Percentiles rank a stretch among this genome's conserved stretches.
Evolutionary conservation across 2,329 filamentous ascomycete genomes (phyloP).

Genomic region (Aspergillus flavus): DNA sequence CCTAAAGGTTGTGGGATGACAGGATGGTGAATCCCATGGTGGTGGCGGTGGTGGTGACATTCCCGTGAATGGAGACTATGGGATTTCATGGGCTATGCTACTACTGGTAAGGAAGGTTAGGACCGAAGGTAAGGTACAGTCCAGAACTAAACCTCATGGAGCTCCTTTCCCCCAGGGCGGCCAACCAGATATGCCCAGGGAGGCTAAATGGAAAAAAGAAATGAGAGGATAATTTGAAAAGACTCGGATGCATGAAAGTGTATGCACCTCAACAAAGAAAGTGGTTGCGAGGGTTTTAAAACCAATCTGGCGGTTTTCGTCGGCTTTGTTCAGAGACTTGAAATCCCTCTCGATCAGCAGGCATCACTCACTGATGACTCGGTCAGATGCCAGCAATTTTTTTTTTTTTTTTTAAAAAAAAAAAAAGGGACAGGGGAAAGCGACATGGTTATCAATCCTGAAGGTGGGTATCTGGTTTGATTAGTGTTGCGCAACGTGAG

Average conservation of each 20-base stretch:
- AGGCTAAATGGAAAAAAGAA: not conserved
- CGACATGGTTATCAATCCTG: constrained; percentile 1
- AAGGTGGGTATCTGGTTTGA: not conserved
- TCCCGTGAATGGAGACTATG: not conserved
- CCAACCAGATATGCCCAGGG: not conserved
- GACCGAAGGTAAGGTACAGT: constrained; percentile 2
- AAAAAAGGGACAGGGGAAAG: not conserved
- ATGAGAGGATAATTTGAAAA: constrained; percentile 5
- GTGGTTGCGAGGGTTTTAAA: not conserved
- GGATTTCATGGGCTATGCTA: not conserved
- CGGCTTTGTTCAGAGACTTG: not conserved
- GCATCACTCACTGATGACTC: constrained; percentile 10
- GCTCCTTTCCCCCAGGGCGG: not conserved
- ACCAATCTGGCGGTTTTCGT: not conserved
- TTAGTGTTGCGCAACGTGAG: not conserved
- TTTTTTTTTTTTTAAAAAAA: too few relatives aligned
- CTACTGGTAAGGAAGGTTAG: not conserved
- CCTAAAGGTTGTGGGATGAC: constrained; percentile 2
- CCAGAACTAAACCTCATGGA: not conserved
- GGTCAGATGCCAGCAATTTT: constrained; percentile 18
- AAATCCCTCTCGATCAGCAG: not conserved
- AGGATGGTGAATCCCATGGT: not conserved
- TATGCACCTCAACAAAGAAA: constrained; percentile 1
- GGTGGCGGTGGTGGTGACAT: not conserved
- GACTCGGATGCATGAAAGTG: not conserved